phyloP scores from a whole-genome alignment of 2,329 filamentous ascomycete species.

The Didymella exigua region DNA sequence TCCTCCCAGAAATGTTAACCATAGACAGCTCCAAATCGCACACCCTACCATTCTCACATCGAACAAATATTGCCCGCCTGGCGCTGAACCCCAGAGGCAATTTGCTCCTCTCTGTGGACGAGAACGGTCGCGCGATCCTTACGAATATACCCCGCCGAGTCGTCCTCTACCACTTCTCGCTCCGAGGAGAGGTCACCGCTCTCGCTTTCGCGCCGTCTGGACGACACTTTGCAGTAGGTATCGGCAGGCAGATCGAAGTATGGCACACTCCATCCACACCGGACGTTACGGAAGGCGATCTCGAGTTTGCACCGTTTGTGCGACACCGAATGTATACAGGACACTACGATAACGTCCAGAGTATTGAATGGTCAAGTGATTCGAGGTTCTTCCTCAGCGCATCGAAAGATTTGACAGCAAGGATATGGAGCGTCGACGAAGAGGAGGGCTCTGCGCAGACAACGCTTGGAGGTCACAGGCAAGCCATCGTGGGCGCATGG shows the following conservation, averaged over 20 bases:
- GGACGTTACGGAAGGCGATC: conserved; percentile 78
- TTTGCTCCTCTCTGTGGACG: conserved; percentile 88
- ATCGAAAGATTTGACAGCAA: conserved; percentile 87
- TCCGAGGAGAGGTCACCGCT: conserved; percentile 79
- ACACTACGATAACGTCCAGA: conserved; percentile 85
- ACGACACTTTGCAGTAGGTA: conserved; percentile 84
- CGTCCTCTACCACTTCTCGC: conserved; percentile 93
- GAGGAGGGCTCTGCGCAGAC: conserved; percentile 91
- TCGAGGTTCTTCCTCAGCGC: conserved; percentile 93
- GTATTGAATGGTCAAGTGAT: conserved; percentile 94
- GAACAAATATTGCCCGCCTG: conserved; percentile 87
- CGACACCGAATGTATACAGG: conserved; percentile 83
- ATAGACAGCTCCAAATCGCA: conserved; percentile 77
- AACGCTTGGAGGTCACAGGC: conserved; percentile 86
- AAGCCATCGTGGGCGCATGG: conserved; percentile 92
- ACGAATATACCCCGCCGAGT: conserved; percentile 88
- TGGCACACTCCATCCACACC: conserved; percentile 96
- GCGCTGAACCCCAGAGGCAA: conserved; percentile 90
- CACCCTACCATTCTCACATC: conserved; percentile 87
- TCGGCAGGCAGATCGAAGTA: conserved; percentile 87
- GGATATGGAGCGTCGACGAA: conserved; percentile 90
- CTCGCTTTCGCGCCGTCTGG: conserved; percentile 92
- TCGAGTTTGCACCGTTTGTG: conserved; percentile 95
- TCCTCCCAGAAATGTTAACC: conserved; percentile 6
- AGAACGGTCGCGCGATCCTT: conserved; percentile 90